phyloP scores from a whole-genome alignment of 805 yeast species.

The Kuraishia borneana region DNA sequence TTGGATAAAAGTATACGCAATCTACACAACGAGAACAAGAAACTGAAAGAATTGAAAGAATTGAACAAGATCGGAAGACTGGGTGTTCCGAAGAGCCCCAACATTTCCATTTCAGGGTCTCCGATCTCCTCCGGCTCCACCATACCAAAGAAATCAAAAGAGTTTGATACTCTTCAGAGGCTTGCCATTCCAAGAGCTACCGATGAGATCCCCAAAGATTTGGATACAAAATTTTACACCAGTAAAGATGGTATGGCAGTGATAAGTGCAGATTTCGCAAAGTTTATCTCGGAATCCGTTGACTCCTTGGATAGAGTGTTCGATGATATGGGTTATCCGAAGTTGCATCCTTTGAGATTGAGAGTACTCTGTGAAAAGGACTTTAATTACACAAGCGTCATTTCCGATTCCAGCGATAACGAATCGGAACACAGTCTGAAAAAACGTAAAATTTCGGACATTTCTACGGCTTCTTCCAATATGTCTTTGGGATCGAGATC shows the following conservation, averaged over 20 bases:
- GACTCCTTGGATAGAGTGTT: not conserved
- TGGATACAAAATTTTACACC: too few relatives aligned
- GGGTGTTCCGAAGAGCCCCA: not conserved
- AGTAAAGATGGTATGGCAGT: not conserved
- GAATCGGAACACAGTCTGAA: not conserved
- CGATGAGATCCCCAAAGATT: too few relatives aligned
- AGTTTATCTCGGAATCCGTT: not conserved
- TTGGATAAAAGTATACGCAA: not conserved
- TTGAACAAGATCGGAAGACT: not conserved
- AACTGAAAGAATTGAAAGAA: conserved; percentile 1
- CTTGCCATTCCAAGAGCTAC: too few relatives aligned
- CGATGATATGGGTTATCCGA: not conserved
- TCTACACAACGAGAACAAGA: not conserved
- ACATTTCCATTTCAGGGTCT: not conserved
- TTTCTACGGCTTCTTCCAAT: not conserved
- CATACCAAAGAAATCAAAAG: too few relatives aligned
- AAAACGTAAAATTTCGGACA: not conserved
- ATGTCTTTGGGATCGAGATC: not conserved
- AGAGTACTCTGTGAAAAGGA: not conserved
- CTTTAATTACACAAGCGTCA: not conserved
- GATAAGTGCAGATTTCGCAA: not conserved
- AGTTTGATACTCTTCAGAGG: too few relatives aligned
- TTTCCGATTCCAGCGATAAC: not conserved
- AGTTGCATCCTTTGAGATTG: not conserved
- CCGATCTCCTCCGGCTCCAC: too few relatives aligned